Percentiles rank a stretch among this genome's conserved stretches.
phyloP scores from a whole-genome alignment of 352 stramenopile genomes.

The Globisporangium middletonii region DNA sequence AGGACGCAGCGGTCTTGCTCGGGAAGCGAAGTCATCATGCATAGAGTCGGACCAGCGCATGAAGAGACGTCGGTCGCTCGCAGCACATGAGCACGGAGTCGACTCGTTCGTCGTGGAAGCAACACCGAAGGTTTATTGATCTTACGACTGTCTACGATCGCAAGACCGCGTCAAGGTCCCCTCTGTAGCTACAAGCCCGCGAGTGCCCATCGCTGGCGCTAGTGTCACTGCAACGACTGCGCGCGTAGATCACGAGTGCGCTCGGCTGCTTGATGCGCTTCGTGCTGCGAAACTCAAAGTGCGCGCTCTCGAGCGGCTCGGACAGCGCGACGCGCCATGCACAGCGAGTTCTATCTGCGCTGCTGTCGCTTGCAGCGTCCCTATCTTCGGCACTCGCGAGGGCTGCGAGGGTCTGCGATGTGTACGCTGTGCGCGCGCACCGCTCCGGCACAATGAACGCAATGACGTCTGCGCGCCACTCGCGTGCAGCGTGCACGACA shows the following conservation, averaged over 20 bases:
- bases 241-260: conserved; percentile 34
- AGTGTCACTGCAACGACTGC: not conserved
- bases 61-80: no score
- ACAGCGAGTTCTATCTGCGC: no score
- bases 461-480: conserved; percentile 46
- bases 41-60: no score
- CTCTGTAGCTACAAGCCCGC: no score
- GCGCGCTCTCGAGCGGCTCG: conserved; percentile 28
- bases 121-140: no score
- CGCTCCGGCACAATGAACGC: conserved; percentile 70
- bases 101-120: no score
- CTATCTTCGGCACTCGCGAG: conserved; percentile 7
- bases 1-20: no score
- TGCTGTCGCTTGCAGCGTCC: not conserved
- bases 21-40: no score
- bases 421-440: conserved; percentile 35
- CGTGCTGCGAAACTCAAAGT: conserved; percentile 57
- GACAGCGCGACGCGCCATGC: conserved; percentile 27
- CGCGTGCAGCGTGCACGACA: conserved; percentile 31
- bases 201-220: no score
- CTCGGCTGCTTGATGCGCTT: conserved; percentile 69
- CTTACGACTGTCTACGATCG: no score
- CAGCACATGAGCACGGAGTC: no score
- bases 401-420: conserved; percentile 26
- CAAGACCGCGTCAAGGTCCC: no score